phyloP scores from a whole-genome alignment of 192 early-diverging fungal genomes.

The Kappamyces sp. region DNA sequence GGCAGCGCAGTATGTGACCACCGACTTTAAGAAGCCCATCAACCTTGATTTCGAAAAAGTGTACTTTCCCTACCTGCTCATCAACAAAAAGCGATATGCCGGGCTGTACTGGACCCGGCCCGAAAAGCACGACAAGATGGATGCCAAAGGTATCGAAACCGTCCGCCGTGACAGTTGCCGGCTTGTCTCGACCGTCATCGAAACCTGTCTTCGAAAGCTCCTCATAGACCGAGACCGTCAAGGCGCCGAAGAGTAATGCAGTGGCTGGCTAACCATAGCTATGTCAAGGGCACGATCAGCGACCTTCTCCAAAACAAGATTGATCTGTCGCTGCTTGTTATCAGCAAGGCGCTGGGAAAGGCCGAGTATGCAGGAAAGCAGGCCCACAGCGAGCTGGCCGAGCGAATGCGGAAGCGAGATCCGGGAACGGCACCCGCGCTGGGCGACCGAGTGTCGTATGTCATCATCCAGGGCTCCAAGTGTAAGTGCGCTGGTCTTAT shows the following conservation, averaged over 20 bases:
- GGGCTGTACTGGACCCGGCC: slow-evolving; percentile 96
- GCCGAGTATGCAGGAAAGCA: slow-evolving; percentile 93
- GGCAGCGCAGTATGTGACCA: slow-evolving; percentile 82
- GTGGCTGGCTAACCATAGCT: slow-evolving; percentile 37
- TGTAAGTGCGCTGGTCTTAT: slow-evolving; percentile 10
- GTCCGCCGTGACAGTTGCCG: slow-evolving; percentile 94
- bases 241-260: slow-evolving; percentile 68
- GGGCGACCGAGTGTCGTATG: slow-evolving; percentile 96
- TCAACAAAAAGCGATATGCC: slow-evolving; percentile 98
- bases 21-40: slow-evolving; percentile 83
- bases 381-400: slow-evolving; percentile 93
- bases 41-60: slow-evolving; percentile 99
- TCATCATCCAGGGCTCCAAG: slow-evolving; percentile 83
- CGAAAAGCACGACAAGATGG: slow-evolving; percentile 91
- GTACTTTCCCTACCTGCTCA: slow-evolving; percentile 95
- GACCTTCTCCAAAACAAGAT: slow-evolving; percentile 96
- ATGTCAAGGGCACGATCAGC: slow-evolving; percentile 80
- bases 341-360: slow-evolving; percentile 92
- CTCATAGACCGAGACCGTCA: slow-evolving; percentile 82
- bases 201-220: slow-evolving; percentile 85
- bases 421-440: slow-evolving; percentile 91
- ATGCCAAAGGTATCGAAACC: slow-evolving; percentile 98
- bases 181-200: slow-evolving; percentile 85
- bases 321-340: slow-evolving; percentile 92
- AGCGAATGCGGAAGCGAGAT: slow-evolving; percentile 93